phyloP scores from a whole-genome alignment of 805 yeast genomes.

The Wickerhamiella azyma region DNA sequence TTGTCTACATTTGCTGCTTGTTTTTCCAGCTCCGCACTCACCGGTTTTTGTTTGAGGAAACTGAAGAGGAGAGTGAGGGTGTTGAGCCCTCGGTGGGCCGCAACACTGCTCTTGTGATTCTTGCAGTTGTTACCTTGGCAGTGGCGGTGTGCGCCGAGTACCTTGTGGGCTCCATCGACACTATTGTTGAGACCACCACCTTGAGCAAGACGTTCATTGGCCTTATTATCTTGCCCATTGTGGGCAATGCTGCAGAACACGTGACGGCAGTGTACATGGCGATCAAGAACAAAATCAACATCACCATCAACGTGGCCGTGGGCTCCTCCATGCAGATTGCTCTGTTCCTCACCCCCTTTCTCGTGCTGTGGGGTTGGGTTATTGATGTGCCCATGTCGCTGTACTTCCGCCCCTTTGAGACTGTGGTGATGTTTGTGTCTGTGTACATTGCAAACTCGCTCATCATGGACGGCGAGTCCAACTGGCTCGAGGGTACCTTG shows the following conservation, averaged over 20 bases:
- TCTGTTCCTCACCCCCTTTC: slow-evolving; percentile 84
- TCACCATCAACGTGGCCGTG: slow-evolving; percentile 92
- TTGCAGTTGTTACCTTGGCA: slow-evolving; percentile 54
- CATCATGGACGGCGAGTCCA: slow-evolving; percentile 85
- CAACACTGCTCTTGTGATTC: slow-evolving; percentile 36
- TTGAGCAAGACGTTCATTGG: slow-evolving; percentile 92
- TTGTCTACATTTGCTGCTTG: slow-evolving; percentile 65
- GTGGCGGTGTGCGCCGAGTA: slow-evolving; percentile 89
- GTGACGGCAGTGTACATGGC: slow-evolving; percentile 95
- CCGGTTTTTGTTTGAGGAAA: slow-evolving; percentile 46
- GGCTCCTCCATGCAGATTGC: slow-evolving; percentile 95
- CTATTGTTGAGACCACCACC: slow-evolving; percentile 69
- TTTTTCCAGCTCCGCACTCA: slow-evolving; percentile 86
- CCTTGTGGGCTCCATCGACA: slow-evolving; percentile 87
- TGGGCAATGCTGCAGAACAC: slow-evolving; percentile 98
- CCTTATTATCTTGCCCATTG: slow-evolving; percentile 84
- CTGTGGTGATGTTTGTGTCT: slow-evolving; percentile 79
- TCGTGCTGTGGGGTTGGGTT: slow-evolving; percentile 90
- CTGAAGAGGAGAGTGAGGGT: slow-evolving; percentile 24
- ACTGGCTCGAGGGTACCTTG: slow-evolving; percentile 96
- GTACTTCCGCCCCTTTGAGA: slow-evolving; percentile 84
- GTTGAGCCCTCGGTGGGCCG: slow-evolving; percentile 36
- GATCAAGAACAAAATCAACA: slow-evolving; percentile 85
- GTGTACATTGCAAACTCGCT: slow-evolving; percentile 79
- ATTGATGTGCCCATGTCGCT: slow-evolving; percentile 85